Base-by-base conservation (phyloP, 768 basidiomycete species). In the Kwoniella europaea region DNA sequence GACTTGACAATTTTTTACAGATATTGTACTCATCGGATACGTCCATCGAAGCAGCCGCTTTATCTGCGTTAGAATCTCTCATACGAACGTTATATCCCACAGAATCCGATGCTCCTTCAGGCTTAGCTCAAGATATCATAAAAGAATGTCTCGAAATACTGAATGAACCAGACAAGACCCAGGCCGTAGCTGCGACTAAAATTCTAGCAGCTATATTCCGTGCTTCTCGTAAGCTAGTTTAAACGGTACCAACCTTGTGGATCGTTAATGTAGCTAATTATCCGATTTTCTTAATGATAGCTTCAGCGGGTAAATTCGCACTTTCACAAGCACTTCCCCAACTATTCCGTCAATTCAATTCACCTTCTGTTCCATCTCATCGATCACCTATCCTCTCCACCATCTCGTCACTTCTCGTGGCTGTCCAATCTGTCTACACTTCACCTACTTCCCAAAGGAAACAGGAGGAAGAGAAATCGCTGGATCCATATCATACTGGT, bases 11-110 rank as follows among this genome's bases (percentile, higher is more conserved):
- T n/a, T n/a, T n/a, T n/a, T n/a, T n/a, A n/a, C n/a, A 98, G 94
- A 91, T 98, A 44, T 92, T 98, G 83, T 94, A 98, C 86, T 92
- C 96, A 0, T 91, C 90, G 1, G 95, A 98, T 79, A 63, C 84
- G 6, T 84, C 87, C 42, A 92, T 91, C 7, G 93, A 96, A 79
- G 86, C 86, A 44, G 87, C 88, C 63, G 92, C 95, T 1, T 85
- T 97, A 35, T 86, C 87, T 41, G 86, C 93, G 0, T 86, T 90
- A 1, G 90, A 91, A 75, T 86, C 87, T 5, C 87, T 99, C n/a
- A 86, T 96, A 54, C 84, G 86, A 63, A 91, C 91, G 0, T 88
- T 97, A 10, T 91, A 92, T 80, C 82, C 87, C 4, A 67, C 74
- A 0, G 85, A 84, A 16, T 63, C 76, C 2, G 86, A 87, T 68